Evolutionary conservation across 2,329 filamentous ascomycete species (phyloP), one percentile per base, ranked within the genome.

Genomic region (Sporothrix sp.): DNA sequence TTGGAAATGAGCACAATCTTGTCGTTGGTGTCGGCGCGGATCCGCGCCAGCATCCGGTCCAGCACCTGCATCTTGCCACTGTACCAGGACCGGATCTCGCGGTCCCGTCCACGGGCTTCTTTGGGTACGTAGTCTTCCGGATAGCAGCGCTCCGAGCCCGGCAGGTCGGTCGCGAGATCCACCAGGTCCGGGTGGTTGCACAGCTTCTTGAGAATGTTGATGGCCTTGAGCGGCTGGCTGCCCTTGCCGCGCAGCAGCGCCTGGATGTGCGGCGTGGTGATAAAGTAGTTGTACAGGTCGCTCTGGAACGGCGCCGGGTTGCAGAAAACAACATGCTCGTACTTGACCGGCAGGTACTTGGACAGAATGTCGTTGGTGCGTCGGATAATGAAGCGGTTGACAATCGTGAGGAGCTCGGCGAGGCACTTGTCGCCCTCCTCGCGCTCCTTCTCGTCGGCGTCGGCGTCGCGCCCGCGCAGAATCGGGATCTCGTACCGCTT

Each of bases 1-100:
- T 98, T 98, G 67, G 88, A 95, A 66, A 98, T 98, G 52, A 98
- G 79, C 11, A 98, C 93, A 61, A 98, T 98, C 68, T 98, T 98
- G 76, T 98, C 93, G 61, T 95, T 96, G 1, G 93, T 97, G 61
- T 97, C 91, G 60, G 90, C 84, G 14, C 88, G 87, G 59, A 98
- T 98, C 25, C 91, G 85, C 30, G 90, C 88, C 45, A 98, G 79
- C 94, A 98, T 98, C 52, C 90, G 83, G 63, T 96, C 93, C n/a
- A 98, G 79, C 3, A 98, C 93, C 61, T 87, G 82, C 89, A 98
- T 96, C 68, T 98, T 98, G 44, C 93, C 94, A 2, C 90, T 96
- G 65, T 96, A 96, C 87, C 87, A 95, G 1, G 89, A 80, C 65
- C 93, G 95, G 60, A 97, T 74, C 56, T 98, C 93, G 36, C 93